Conservation (phyloP, 805 yeast species). For the Kodamaea jinghongensis region DNA sequence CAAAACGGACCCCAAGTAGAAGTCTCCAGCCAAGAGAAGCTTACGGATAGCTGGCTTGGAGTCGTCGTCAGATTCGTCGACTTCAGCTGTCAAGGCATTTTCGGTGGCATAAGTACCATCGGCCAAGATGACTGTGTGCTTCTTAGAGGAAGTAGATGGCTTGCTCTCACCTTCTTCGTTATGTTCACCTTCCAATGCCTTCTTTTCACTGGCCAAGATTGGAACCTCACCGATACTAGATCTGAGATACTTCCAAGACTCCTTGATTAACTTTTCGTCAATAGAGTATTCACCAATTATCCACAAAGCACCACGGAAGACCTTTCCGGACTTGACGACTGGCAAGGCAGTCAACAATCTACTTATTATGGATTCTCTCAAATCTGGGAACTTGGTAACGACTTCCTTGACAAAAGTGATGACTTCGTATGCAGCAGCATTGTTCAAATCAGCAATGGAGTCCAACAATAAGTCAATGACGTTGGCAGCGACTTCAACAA, state of each 20-base stretch:
- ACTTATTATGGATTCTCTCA: conserved; percentile 61
- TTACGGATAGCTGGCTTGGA: conserved; percentile 73
- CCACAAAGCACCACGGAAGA: conserved; percentile 93
- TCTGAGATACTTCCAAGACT: conserved; percentile 85
- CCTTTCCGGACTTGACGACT: conserved; percentile 79
- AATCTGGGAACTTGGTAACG: conserved; percentile 83
- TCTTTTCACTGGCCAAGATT: conserved; percentile 70
- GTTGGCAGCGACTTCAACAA: conserved; percentile 85
- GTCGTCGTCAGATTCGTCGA: conserved; percentile 25
- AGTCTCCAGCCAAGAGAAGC: conserved; percentile 81
- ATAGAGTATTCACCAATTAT: conserved; percentile 87
- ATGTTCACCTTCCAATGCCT: conserved; percentile 23
- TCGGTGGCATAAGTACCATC: conserved; percentile 99
- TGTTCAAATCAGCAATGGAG: conserved; percentile 78
- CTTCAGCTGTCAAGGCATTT: conserved; percentile 61
- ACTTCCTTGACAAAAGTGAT: conserved; percentile 91
- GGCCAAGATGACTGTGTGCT: conserved; percentile 86
- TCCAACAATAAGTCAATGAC: conserved; percentile 88
- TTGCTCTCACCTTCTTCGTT: conserved; percentile 33
- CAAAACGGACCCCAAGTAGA: conserved; percentile 84
- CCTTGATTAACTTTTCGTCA: conserved; percentile 68
- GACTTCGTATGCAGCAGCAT: conserved; percentile 85
- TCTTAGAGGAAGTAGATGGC: conserved; percentile 21
- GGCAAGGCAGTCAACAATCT: conserved; percentile 64
- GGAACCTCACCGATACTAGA: conserved; percentile 88